Evolutionary conservation across 2,329 filamentous ascomycete genomes (phyloP).

Genomic region (Fusarium sp.): DNA sequence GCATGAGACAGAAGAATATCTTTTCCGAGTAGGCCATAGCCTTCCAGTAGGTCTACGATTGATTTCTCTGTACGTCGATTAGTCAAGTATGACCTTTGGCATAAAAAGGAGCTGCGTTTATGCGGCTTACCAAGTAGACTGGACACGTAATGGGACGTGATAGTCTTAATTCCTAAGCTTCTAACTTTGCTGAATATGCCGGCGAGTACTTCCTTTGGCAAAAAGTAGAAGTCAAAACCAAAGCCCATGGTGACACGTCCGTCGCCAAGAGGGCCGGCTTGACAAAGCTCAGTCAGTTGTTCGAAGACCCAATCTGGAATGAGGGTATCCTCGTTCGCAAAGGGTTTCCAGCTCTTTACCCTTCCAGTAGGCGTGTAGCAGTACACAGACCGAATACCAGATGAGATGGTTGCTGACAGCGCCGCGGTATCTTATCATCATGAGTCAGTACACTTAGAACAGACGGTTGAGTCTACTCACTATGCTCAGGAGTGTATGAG

Average conservation of each 20-base stretch:
- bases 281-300: background rate
- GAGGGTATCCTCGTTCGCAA: background rate
- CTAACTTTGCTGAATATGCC: slow-evolving; percentile 2
- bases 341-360: slow-evolving; percentile 20
- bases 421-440: background rate
- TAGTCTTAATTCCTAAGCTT: background rate
- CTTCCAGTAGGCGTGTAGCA: slow-evolving; percentile 4
- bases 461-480: background rate
- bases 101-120: accelerated
- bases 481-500: slow-evolving; percentile 11
- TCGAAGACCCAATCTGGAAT: slow-evolving; percentile 6
- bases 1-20: slow-evolving; percentile 21
- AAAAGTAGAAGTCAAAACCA: slow-evolving; percentile 13
- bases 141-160: slow-evolving; percentile 20
- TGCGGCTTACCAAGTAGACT: background rate
- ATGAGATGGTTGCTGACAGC: slow-evolving; percentile 8
- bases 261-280: background rate
- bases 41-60: background rate
- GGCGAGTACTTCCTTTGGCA: slow-evolving; percentile 9
- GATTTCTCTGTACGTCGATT: background rate
- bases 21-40: background rate
- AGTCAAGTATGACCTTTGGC: accelerated
- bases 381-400: slow-evolving; percentile 15
- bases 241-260: slow-evolving; percentile 20
- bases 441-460: accelerated